Evolutionary conservation across 192 early-diverging fungal genomes (phyloP).

Genomic region (Geranomyces michiganensis): DNA sequence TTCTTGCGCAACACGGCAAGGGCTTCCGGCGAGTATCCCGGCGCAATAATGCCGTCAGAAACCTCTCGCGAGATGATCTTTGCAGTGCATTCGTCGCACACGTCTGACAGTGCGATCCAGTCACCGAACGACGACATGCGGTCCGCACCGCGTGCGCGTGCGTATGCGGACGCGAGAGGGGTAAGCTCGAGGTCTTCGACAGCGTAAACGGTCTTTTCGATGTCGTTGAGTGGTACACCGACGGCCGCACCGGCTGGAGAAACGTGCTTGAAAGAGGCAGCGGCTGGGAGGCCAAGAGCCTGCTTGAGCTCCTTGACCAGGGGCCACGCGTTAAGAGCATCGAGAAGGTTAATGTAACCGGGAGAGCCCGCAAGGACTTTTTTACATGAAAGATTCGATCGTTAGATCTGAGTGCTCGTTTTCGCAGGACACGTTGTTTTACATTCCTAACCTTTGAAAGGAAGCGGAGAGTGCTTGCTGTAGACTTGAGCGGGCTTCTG

Average conservation of each 20-base stretch:
- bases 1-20: conserved; percentile 90
- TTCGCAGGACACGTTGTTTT: too few species aligned
- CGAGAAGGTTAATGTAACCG: conserved; percentile 98
- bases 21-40: conserved; percentile 82
- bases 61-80: conserved; percentile 95
- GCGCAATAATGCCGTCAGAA: conserved; percentile 97
- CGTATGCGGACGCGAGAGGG: conserved; percentile 90
- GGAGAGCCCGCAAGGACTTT: conserved; percentile 92
- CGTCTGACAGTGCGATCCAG: conserved; percentile 93
- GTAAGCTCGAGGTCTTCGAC: conserved; percentile 86
- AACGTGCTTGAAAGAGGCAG: conserved; percentile 99
- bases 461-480: conserved; percentile 75
- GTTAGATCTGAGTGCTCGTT: too few species aligned
- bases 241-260: conserved; percentile 98
- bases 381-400: not conserved
- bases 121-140: conserved; percentile 99
- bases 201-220: conserved; percentile 87
- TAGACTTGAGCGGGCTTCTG: conserved; percentile 97
- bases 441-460: conserved; percentile 62
- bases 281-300: conserved; percentile 87
- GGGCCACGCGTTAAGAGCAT: conserved; percentile 96
- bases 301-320: conserved; percentile 93
- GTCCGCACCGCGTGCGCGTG: conserved; percentile 96
- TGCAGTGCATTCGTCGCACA: conserved; percentile 89
- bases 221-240: conserved; percentile 73